Base-by-base conservation (phyloP, 1,284 basidiomycete genomes). In the Tetrapyrgos nigripes region DNA sequence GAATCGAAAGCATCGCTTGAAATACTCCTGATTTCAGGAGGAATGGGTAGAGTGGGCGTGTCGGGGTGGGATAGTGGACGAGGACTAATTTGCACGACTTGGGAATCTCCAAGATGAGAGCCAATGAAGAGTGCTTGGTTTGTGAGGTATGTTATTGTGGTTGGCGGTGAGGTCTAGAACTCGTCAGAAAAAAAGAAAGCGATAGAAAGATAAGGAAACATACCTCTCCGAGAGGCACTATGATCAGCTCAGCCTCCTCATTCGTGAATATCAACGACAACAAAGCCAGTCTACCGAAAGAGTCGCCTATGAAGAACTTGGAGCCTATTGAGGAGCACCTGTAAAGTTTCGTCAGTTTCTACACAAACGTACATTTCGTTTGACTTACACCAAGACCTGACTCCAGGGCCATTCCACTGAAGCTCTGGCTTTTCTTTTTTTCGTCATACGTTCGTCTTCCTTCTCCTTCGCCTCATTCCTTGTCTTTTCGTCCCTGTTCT, bases 31-130 rank as follows among this genome's bases (percentile, higher is more conserved):
- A 89, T 68, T 1, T 79, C 78, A 4, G 64, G 49, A 13, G 85
- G 80, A 23, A 88, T 81, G 3, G 79, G 78, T 29, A 90, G 70
- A 2, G 84, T 84, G 1, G 78, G 78, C 2, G 64, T 51, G n/a
- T 76, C 77, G n/a, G 75, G 64, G 17, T 74, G 70, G 6, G 80
- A 77, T 33, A 75, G 64, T 1, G 83, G 79, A 1, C 79, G 74
- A 9, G 78, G 65, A 33, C 77, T 79, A 56, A 95, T 79, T 35
- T 83, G 81, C 2, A 97, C 66, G 13, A 97, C 73, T 62, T 93
- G 89, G 0, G 93, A 91, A 70, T 96, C 89, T 17, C 93, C 94
- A 31, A 85, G 80, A 61, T 94, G 89, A 1, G 95, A 97, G 2
- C 93, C 91, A 4, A 96, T 77, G 69, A 90, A 97, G 13, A 96